Percentiles rank a stretch among this genome's conserved stretches.
Conservation (phyloP, 2,329 filamentous ascomycete genomes). For the Talaromyces piceae region DNA sequence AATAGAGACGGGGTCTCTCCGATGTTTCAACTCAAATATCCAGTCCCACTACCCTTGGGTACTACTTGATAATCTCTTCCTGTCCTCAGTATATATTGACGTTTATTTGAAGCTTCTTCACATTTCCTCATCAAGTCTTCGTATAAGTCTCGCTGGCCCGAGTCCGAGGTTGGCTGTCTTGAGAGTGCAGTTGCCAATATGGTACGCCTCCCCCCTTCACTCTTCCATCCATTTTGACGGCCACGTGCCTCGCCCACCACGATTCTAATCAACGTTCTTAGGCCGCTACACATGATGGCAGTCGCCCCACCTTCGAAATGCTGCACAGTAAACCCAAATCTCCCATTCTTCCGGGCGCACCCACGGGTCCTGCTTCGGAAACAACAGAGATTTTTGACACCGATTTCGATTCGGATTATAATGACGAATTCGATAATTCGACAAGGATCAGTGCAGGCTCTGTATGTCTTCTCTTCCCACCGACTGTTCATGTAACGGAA, state of each 20-base stretch:
- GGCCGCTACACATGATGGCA: background rate
- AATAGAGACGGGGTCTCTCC: background rate
- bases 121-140: background rate
- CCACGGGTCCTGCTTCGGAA: conserved; percentile 19
- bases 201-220: background rate
- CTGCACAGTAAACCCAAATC: background rate
- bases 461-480: conserved; percentile 9
- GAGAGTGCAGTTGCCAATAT: background rate
- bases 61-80: background rate
- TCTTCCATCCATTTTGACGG: background rate
- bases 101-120: no score
- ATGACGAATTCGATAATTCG: conserved; percentile 16
- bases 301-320: background rate
- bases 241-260: background rate
- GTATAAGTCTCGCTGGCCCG: background rate
- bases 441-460: conserved; percentile 15
- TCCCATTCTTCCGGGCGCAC: background rate
- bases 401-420: conserved; percentile 27
- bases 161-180: background rate
- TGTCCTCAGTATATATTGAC: background rate
- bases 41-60: background rate
- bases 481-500: background rate
- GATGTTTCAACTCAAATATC: background rate
- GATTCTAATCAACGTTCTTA: background rate
- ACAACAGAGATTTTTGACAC: conserved; percentile 29